Evolutionary conservation across 805 yeast genomes (phyloP), one percentile per base, ranked within the genome.

Genomic region (Suhomyces pyralidae): DNA sequence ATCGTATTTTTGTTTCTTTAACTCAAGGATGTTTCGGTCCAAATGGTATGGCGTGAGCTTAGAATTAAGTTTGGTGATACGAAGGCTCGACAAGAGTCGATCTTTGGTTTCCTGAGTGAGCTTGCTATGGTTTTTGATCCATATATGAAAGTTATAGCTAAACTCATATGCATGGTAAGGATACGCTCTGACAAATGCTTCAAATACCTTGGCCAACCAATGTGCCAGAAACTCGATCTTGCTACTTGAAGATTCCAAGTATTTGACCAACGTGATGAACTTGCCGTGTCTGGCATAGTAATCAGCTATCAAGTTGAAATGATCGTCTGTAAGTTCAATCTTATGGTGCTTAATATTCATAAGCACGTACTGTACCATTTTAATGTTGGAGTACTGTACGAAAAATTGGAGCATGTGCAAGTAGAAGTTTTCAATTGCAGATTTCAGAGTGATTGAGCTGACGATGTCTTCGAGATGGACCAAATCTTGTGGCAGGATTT

Each of bases 151-250:
- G 17, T 55, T 34, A 1, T 54, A 48, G 14, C 58, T 58, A 40
- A 71, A 71, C 3, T 56, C 57, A 8, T 48, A 57, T 0, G 71
- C 70, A 20, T 62, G 58, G 46, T 69, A 62, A 1, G 78, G 77
- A 49, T 69, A 74, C 0, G 71, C 60, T 26, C 56, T 56, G 7
- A 74, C 61, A 55, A 72, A 74, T 2, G 71, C 57, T 12, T 70
- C 65, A 49, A 63, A 71, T 6, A 69, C 49, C 34, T 58, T 58
- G 26, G 57, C 57, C n/a, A 69, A 51, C 46, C 59, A 68, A 5
- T 58, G 53, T 14, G 60, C 60, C 44, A 65, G 61, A 50, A 66
- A 70, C 12, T 45, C 52, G n/a, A 58, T 55, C 45, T 54, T 52
- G 28, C 46, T 53, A 19, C 54, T 58, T 7, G 56, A 56, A 24